Evolutionary conservation across 345 rosid species (phyloP).

Genomic region (Capsella bursapastoris): DNA sequence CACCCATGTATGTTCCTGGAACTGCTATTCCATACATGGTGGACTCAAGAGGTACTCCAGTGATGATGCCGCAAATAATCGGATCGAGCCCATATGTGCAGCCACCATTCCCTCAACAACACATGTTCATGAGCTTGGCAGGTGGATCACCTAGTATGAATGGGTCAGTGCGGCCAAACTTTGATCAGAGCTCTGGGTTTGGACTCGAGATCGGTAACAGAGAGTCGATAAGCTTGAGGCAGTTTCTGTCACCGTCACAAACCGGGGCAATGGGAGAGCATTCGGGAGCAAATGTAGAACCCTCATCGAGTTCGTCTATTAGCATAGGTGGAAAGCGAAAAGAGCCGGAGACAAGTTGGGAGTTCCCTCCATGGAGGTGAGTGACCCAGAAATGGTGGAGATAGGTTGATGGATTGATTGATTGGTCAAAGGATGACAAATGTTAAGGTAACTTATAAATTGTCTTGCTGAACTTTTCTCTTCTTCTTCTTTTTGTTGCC

Average conservation of each 20-base stretch:
- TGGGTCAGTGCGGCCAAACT: conserved; percentile 62
- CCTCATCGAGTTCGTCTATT: conserved; percentile 58
- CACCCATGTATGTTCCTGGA: conserved; percentile 65
- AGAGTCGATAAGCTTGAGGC: conserved; percentile 60
- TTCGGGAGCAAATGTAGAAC: conserved; percentile 55
- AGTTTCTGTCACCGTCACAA: conserved; percentile 63
- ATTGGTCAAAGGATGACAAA: conserved; percentile 34
- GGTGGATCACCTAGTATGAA: conserved; percentile 55
- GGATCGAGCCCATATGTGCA: conserved; percentile 59
- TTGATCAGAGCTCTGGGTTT: conserved; percentile 75
- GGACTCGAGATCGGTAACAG: conserved; percentile 63
- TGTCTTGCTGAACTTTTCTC: conserved; percentile 22
- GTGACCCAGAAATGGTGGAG: conserved; percentile 3
- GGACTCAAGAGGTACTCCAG: conserved; percentile 70
- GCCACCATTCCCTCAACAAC: conserved; percentile 57
- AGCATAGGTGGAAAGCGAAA: conserved; percentile 76
- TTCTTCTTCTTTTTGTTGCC: background rate
- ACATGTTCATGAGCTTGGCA: conserved; percentile 69
- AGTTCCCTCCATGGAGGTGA: conserved; percentile 80
- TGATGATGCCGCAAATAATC: conserved; percentile 64
- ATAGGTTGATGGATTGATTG: conserved; percentile 35
- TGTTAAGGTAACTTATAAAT: conserved; percentile 34
- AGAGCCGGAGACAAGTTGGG: conserved; percentile 88
- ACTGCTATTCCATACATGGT: conserved; percentile 74
- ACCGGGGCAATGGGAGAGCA: conserved; percentile 63